Evolutionary conservation across 139 green algal genomes (phyloP), one percentile per base, ranked within the genome.

Genomic region (Astrephomene gubernaculifera): DNA sequence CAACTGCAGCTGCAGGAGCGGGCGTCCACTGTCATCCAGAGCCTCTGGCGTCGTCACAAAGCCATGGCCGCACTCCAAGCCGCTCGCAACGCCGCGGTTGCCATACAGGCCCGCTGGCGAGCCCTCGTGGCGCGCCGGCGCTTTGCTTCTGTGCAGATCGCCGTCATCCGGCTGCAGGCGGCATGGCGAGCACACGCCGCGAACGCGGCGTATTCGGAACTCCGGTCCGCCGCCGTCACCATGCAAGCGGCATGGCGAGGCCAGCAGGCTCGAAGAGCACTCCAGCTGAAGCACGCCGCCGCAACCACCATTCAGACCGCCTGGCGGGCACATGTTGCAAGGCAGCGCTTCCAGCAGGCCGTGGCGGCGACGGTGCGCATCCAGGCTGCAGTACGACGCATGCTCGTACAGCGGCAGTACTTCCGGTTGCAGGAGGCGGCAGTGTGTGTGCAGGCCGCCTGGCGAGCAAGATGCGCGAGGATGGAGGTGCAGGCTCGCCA

Each of bases 161-260:
- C 81, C 14, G 87, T 68, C 4, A 35, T 83, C n/a, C 38, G 49
- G 25, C 70, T 92, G 39, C 89, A 92, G 68, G 78, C 88, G 19
- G 72, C 67, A 0, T 89, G 60, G 85, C 87, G 82, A 0, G 74
- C 72, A 31, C 31, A 45, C 45, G 25, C 35, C 6, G 45, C 44
- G 3, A 14, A 31, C 1, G 24, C 2, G 7, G 29, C 43, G 4
- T 75, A 39, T 39, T 25, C 27, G 39, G 39, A 22, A 4, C 39
- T 36, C 5, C 68, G 39, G 8, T 9, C 24, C 17, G 68, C 68
- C 2, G 68, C 39, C 2, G 27, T 22, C 4, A 19, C 41, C 10
- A 4, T 92, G 14, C 90, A 96, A 82, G 88, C 92, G 27, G 73
- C 63, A 0, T 90, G 80, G 74, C 79, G 93, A 17, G 89, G 86